Conservation (phyloP, 106 monocot species). For the Allium cepa region DNA sequence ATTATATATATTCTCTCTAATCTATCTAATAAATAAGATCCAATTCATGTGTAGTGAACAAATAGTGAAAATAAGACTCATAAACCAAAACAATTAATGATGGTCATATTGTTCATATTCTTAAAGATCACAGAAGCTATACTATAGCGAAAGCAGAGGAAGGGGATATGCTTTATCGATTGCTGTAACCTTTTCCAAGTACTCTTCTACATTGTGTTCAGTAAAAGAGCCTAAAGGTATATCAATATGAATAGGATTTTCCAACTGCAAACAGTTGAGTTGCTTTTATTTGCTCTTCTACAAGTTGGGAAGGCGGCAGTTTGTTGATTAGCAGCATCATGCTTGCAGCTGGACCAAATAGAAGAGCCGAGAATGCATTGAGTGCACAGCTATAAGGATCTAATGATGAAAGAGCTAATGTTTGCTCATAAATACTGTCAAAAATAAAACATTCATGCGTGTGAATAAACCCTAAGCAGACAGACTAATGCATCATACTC, state of each 20-base stretch:
- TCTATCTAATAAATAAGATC: too few relatives aligned
- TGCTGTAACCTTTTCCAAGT: constrained; percentile 49
- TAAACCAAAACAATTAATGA: too few relatives aligned
- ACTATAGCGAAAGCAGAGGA: constrained; percentile 42
- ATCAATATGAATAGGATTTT: constrained; percentile 30
- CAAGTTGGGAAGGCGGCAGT: constrained; percentile 80
- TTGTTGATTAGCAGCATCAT: background rate
- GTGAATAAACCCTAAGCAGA: too few relatives aligned
- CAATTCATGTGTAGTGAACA: too few relatives aligned
- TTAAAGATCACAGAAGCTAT: too few relatives aligned
- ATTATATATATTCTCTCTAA: too few relatives aligned
- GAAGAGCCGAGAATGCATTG: constrained; percentile 26
- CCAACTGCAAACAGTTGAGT: constrained; percentile 59
- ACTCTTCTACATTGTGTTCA: constrained; percentile 26
- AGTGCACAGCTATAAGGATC: constrained; percentile 1
- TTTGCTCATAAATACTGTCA: too few relatives aligned
- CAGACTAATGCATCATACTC: too few relatives aligned
- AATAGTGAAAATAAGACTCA: too few relatives aligned
- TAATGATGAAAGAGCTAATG: constrained; percentile 26
- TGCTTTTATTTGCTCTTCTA: constrained; percentile 83
- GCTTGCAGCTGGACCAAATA: background rate
- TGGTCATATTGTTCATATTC: too few relatives aligned
- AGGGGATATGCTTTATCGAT: constrained; percentile 73
- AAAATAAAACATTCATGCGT: too few relatives aligned
- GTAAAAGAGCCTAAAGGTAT: constrained; percentile 9